These are phyloP conservation scores for Oryza nivara DNA, from an alignment of 176 grass and related monocot genomes.

Conservation along the genomic window DNA sequence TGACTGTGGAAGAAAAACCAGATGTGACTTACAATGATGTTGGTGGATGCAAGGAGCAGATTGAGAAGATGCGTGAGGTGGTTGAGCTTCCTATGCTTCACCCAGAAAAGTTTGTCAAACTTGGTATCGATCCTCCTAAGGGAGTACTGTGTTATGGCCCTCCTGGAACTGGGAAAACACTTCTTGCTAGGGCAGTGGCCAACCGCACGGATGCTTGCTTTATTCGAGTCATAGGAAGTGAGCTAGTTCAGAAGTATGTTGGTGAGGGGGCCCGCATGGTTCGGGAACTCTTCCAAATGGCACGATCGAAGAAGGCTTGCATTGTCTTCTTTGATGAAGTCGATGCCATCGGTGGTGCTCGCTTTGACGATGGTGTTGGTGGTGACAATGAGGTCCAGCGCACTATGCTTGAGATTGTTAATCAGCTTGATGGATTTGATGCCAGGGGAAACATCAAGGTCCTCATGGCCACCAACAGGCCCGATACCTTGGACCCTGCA, in stretches of 20 bases:
- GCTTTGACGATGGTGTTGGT: constrained; percentile 70
- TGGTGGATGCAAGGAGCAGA: constrained; percentile 83
- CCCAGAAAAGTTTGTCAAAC: constrained; percentile 74
- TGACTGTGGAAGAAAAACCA: constrained; percentile 85
- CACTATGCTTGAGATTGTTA: constrained; percentile 83
- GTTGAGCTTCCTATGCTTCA: constrained; percentile 87
- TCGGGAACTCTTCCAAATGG: constrained; percentile 76
- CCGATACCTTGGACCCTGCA: constrained; percentile 76
- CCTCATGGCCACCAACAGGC: constrained; percentile 84
- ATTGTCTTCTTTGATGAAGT: constrained; percentile 89
- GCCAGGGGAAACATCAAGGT: constrained; percentile 83
- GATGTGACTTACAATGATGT: constrained; percentile 85
- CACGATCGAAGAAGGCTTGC: constrained; percentile 77
- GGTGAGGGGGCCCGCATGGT: constrained; percentile 72
- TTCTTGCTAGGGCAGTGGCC: constrained; percentile 70
- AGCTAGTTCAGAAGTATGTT: constrained; percentile 76
- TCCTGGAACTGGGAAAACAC: constrained; percentile 75
- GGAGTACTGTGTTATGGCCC: constrained; percentile 80
- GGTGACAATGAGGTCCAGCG: constrained; percentile 78
- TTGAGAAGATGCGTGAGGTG: constrained; percentile 81
- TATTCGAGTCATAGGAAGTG: constrained; percentile 80
- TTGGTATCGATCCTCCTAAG: constrained; percentile 75
- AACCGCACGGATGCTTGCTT: constrained; percentile 79
- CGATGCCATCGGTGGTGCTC: constrained; percentile 79
- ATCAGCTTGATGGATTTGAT: constrained; percentile 84